Base-by-base conservation (phyloP, 345 rosid genomes). In the Hibiscus trionum region DNA sequence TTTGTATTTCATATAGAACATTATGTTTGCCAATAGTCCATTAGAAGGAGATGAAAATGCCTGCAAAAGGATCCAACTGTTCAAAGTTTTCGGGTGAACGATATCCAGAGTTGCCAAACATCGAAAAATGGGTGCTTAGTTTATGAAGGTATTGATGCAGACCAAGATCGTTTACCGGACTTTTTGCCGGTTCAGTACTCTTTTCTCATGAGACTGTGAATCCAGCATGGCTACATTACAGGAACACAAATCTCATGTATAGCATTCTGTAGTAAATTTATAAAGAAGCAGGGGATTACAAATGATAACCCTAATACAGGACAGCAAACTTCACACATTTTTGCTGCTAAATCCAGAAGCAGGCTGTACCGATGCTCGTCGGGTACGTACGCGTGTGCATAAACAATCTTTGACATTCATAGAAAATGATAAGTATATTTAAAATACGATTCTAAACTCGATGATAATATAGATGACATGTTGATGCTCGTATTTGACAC, bases 281-380 rank as follows among this genome's bases (percentile, higher is more conserved):
- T 35, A 35, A 35, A 35, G 39, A 35, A 35, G 39, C 39, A 35
- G 39, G 7, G 39, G 39, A 35, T 35, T 5, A 35, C 39, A 35
- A 35, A 35, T 35, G 7, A 35, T 35, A 5, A 6, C 7, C 39
- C 39, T 35, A 35, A 35, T 35, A 6, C 39, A 35, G 1, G 39
- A 35, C 39, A 35, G 39, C 39, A 35, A 35, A 35, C 97, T 83
- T 92, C 93, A 62, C 90, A 84, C 99, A 92, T 95, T 82, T 95
- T 92, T 72, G 96, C 97, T 59, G 97, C 97, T 73, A 92, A 82
- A 75, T 91, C 94, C 76, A 92, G 96, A 73, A 92, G 97, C 76
- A 95, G 83, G 80, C 89, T 84, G 85, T 81, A 89, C 74, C 89
- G 94, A 77, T 92, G 94, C 82, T 87, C 97, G 19, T 88, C 24